These are phyloP conservation scores for Mytilinidion resinicola DNA, from an alignment of 495 filamentous ascomycete species.

Conservation along the genomic window DNA sequence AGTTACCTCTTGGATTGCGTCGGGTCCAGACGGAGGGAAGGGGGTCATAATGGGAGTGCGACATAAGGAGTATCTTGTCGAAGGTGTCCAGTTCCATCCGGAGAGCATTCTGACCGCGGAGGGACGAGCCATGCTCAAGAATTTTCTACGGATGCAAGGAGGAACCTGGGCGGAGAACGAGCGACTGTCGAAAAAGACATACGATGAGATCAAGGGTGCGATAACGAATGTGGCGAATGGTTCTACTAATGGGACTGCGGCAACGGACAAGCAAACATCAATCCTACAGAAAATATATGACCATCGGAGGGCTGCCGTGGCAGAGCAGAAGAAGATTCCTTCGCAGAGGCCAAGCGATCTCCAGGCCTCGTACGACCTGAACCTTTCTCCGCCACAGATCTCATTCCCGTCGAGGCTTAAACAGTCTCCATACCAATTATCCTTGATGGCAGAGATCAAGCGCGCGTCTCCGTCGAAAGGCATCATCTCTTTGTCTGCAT, in stretches of 20 bases:
- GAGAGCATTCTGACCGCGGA: constrained; percentile 92
- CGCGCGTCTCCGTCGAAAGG: constrained; percentile 95
- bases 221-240: constrained; percentile 6
- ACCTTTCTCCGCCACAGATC: constrained; percentile 78
- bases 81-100: constrained; percentile 96
- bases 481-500: constrained; percentile 77
- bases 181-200: constrained; percentile 23
- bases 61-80: constrained; percentile 81
- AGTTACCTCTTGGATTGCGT: constrained; percentile 73
- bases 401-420: constrained; percentile 73
- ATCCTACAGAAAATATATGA: constrained; percentile 91
- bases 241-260: constrained; percentile 22
- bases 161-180: constrained; percentile 87
- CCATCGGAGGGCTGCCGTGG: constrained; percentile 69
- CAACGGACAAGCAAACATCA: constrained; percentile 57
- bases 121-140: constrained; percentile 81
- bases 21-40: constrained; percentile 55
- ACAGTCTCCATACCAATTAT: constrained; percentile 71
- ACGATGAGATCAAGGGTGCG: constrained; percentile 21
- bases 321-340: constrained; percentile 76
- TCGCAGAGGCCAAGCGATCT: constrained; percentile 79
- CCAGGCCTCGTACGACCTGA: constrained; percentile 78
- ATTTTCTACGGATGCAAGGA: constrained; percentile 78
- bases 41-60: constrained; percentile 94
- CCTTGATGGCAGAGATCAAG: constrained; percentile 96